Evolutionary conservation across 2,329 filamentous ascomycete genomes (phyloP), one percentile per base, ranked within the genome.

Genomic region (Tolypocladium amazonense): DNA sequence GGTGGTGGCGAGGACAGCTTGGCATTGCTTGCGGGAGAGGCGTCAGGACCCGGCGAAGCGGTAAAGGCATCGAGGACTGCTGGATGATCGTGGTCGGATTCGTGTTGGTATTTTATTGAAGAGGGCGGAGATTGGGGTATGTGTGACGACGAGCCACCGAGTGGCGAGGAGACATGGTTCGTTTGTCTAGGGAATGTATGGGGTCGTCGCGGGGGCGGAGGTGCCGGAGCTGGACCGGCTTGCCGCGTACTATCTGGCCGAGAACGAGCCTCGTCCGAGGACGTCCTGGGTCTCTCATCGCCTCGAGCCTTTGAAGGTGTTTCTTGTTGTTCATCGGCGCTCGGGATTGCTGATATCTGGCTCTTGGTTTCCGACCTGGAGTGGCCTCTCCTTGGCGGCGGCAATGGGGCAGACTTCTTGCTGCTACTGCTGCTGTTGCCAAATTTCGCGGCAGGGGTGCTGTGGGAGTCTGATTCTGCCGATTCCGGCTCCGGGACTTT

Each of bases 121-220:
- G 64, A 63, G 35, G 62, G 61, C 5, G 63, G 61, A 43, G 62
- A 38, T 52, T 60, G 43, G 35, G 59, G 39, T 27, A 58, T 33
- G 20, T 61, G 66, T 35, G 62, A 35, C 23, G 62, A 57, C 43
- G 62, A 61, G 12, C 59, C 53, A 20, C 65, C 60, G 12, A 64
- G 62, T 6, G 65, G 60, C 2, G 65, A 62, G 15, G 65, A 61
- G 18, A 63, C 50, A 25, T 65, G 65, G 41, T 60, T 68, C 3
- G 67, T 64, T 50, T 70, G 71, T 43, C 69, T 74, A n/a, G 73
- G 68, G 20, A 64, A 67, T 55, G 76, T 74, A 38, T 73, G 73
- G 8, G 77, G 77, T 37, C 83, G 76, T 53, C 82, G 76, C 11
- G 83, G 81, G 1, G 83, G 82, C 23, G 83, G 82, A 20, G 83